Conservation (phyloP, 768 basidiomycete genomes). For the Ramaria sp. region DNA sequence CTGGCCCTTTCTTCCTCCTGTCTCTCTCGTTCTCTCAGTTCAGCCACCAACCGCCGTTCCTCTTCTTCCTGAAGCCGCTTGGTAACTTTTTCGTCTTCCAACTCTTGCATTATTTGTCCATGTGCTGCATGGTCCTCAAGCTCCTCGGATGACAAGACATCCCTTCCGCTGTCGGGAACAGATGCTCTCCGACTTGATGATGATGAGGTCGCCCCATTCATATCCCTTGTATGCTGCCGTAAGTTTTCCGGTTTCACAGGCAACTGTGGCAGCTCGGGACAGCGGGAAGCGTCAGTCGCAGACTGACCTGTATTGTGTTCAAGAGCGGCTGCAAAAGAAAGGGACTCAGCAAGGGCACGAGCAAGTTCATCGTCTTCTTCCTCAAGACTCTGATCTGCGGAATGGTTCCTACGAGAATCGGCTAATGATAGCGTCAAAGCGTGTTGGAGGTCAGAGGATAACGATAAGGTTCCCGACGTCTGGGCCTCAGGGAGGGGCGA, state of each 20-base stretch:
- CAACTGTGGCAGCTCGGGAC: not conserved
- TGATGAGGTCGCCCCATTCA: too few relatives aligned
- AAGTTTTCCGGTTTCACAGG: not conserved
- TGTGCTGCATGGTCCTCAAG: not conserved
- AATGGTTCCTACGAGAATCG: not conserved
- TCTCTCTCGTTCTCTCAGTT: not conserved
- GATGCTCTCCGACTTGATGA: too few relatives aligned
- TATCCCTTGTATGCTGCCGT: not conserved
- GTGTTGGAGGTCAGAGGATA: not conserved
- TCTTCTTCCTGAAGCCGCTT: not conserved
- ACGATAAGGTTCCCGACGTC: not conserved
- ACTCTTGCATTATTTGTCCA: not conserved
- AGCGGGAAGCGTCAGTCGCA: not conserved
- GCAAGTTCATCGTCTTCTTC: conserved; percentile 1
- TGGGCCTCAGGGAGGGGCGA: not conserved
- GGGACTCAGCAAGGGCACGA: not conserved
- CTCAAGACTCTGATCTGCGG: not conserved
- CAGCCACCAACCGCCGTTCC: not conserved
- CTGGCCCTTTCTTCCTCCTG: not conserved
- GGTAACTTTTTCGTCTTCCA: not conserved
- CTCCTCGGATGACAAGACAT: not conserved
- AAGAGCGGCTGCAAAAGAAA: not conserved
- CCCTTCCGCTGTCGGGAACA: not conserved
- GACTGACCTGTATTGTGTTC: not conserved
- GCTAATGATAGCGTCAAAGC: not conserved